These are phyloP conservation scores for Raffaelea albimanens DNA, from an alignment of 2,329 filamentous ascomycete species.

Conservation along the genomic window DNA sequence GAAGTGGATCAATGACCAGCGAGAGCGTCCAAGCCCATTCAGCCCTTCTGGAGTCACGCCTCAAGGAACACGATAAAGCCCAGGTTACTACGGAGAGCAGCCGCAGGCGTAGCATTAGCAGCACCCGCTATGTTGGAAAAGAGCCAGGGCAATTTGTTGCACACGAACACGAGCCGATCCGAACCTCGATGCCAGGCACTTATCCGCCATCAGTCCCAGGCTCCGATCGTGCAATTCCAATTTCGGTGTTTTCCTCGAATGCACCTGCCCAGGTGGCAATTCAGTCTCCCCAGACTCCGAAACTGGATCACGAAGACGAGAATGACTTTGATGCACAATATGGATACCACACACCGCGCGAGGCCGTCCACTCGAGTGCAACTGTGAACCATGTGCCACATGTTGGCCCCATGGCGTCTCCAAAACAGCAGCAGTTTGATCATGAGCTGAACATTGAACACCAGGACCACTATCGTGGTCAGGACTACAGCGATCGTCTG, in stretches of 20 bases:
- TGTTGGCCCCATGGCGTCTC: no score
- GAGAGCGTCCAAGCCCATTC: slow-evolving; percentile 49
- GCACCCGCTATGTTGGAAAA: neutral
- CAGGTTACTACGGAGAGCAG: slow-evolving; percentile 15
- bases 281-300: neutral
- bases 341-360: neutral
- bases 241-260: no score
- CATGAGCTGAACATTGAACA: slow-evolving; percentile 23
- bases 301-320: neutral
- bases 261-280: no score
- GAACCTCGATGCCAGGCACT: neutral
- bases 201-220: no score
- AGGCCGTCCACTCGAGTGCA: no score
- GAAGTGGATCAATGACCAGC: slow-evolving; percentile 45
- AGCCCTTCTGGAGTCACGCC: slow-evolving; percentile 1
- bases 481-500: slow-evolving; percentile 7
- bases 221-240: no score
- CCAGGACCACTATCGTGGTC: neutral
- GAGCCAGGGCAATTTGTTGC: neutral
- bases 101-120: neutral
- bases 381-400: no score
- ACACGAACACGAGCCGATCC: neutral
- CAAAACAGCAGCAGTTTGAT: slow-evolving; percentile 20
- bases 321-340: neutral
- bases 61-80: neutral